phyloP scores from a whole-genome alignment of 2,329 filamentous ascomycete species.

The Phaeosphaeria sp. region DNA sequence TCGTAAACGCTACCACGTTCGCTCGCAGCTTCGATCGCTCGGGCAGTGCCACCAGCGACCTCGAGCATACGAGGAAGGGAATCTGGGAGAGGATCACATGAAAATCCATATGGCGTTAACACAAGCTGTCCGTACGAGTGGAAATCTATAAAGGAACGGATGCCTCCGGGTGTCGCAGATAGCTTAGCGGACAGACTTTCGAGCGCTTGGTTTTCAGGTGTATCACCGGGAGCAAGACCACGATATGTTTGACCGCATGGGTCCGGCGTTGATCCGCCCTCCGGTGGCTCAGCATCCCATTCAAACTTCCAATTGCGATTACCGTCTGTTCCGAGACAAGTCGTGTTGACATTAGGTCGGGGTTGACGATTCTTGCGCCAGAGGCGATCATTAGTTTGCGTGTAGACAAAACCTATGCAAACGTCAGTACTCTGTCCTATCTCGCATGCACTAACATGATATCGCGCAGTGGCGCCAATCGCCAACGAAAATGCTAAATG shows the following conservation, averaged over 20 bases:
- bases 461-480: background rate
- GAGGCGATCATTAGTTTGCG: constrained; percentile 42
- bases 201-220: constrained; percentile 48
- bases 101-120: constrained; percentile 62
- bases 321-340: constrained; percentile 41
- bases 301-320: constrained; percentile 46
- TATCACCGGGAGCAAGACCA: constrained; percentile 37
- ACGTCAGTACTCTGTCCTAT: background rate
- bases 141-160: constrained; percentile 69
- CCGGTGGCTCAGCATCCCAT: constrained; percentile 38
- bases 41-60: constrained; percentile 25
- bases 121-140: constrained; percentile 69
- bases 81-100: constrained; percentile 48
- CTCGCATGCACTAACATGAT: no score
- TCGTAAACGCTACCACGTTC: constrained; percentile 43
- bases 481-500: background rate
- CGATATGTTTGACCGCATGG: constrained; percentile 44
- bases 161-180: constrained; percentile 48
- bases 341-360: constrained; percentile 31
- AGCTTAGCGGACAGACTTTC: constrained; percentile 53
- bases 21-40: constrained; percentile 57
- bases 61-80: constrained; percentile 57
- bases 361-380: constrained; percentile 47
- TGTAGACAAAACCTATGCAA: constrained; percentile 35
- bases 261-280: constrained; percentile 31